phyloP scores from a whole-genome alignment of 139 green algal species.

The Nannochloris sp. region DNA sequence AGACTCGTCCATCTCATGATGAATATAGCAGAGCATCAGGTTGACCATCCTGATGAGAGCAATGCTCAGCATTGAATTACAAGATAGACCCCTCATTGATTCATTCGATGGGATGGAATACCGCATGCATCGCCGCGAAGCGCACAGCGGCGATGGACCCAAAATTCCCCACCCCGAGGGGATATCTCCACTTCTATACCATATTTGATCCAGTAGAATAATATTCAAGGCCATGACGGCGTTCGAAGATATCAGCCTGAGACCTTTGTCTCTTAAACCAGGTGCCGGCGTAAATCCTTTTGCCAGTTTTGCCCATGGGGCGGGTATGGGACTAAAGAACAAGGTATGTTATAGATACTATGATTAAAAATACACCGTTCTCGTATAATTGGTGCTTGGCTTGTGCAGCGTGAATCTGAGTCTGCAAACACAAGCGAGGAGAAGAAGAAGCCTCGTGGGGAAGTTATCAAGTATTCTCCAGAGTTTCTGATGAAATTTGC shows the following conservation, averaged over 20 bases:
- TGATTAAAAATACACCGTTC: background rate
- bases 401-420: background rate
- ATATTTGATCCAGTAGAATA: background rate
- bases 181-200: too few species aligned
- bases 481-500: conserved; percentile 71
- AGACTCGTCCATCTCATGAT: too few species aligned
- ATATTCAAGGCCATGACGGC: background rate
- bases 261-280: conserved; percentile 46
- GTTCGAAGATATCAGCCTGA: conserved; percentile 25
- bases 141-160: too few species aligned
- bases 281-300: conserved; percentile 57
- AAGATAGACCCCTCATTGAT: too few species aligned
- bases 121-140: too few species aligned
- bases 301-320: conserved; percentile 54
- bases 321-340: conserved; percentile 45
- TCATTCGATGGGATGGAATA: too few species aligned
- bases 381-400: background rate
- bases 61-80: too few species aligned
- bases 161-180: too few species aligned
- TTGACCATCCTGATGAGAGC: too few species aligned
- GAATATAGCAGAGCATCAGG: too few species aligned
- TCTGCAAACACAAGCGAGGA: conserved; percentile 6
- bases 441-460: conserved; percentile 40
- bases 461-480: conserved; percentile 51
- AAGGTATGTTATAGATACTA: conserved; percentile 29